Percentiles rank a stretch among this genome's conserved stretches.
phyloP scores from a whole-genome alignment of 1,284 basidiomycete species.

The Fomitopsis betulina region DNA sequence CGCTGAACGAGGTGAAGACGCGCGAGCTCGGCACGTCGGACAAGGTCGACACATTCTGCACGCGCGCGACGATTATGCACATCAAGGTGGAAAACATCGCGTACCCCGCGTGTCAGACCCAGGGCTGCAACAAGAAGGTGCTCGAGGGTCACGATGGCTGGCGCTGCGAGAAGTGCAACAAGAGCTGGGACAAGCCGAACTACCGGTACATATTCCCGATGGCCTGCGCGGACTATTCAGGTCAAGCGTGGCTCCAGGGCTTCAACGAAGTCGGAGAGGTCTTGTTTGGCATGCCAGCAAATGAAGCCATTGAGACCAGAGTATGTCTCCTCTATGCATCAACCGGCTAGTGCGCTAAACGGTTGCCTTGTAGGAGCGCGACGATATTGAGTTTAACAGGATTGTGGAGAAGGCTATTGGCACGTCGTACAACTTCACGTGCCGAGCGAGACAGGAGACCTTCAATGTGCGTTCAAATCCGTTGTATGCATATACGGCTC shows the following conservation, averaged over 20 bases:
- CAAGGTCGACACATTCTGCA: conserved; percentile 80
- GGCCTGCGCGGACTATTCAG: conserved; percentile 87
- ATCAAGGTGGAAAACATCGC: conserved; percentile 85
- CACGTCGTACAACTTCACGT: conserved; percentile 78
- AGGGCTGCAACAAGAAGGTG: conserved; percentile 92
- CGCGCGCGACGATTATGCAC: conserved; percentile 84
- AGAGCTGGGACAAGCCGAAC: conserved; percentile 68
- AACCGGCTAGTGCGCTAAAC: neutral
- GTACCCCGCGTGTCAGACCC: conserved; percentile 87
- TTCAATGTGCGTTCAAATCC: conserved; percentile 63
- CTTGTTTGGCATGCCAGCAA: conserved; percentile 78
- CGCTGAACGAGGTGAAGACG: conserved; percentile 81
- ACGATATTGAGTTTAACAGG: conserved; percentile 60
- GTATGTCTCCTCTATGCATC: conserved; percentile 33
- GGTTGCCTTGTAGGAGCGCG: conserved; percentile 46
- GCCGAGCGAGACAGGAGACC: conserved; percentile 84
- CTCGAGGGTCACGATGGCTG: conserved; percentile 66
- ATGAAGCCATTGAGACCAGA: conserved; percentile 74
- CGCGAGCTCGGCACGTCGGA: conserved; percentile 76
- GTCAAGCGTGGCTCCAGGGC: conserved; percentile 89
- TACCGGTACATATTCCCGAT: conserved; percentile 91
- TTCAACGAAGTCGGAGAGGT: conserved; percentile 91
- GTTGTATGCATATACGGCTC: neutral
- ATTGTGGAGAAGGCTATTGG: conserved; percentile 67
- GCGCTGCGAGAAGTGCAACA: conserved; percentile 94